Base-by-base conservation (phyloP, 1,139 yeast genomes). In the Groenewaldozyma auringiensis region DNA sequence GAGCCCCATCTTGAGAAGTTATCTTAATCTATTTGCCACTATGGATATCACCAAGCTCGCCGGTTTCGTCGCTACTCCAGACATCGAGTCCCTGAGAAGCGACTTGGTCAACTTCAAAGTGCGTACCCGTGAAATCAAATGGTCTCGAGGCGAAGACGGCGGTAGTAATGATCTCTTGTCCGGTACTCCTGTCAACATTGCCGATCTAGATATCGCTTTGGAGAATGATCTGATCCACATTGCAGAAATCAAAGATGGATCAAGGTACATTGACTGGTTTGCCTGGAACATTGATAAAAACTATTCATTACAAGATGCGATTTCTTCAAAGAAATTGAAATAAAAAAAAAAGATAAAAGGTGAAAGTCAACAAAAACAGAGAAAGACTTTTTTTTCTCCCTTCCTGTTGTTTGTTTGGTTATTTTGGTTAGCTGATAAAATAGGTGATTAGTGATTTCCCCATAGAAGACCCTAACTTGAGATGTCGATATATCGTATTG, bases 241-340 rank as follows among this genome's bases (percentile, higher is more conserved):
- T 44, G 64, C 71, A 42, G 75, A 72, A 57, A 63, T 69, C 43
- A 71, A 70, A 56, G 64, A 63, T 34, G 70, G 71, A 37, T 63
- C 75, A 53, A 68, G 68, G 58, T 72, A 67, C 49, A 72, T 72
- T 40, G 75, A 72, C 53, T 72, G 75, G 76, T 72, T 72, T 50
- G 62, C 72, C 48, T 67, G 76, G 55, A 71, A 70, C 61, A 67
- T 72, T 27, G 58, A 56, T 49, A 72, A 70, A 61, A 70, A 71
- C 58, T 68, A 69, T 48, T 57, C 62, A 41, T 69, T 66, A 16
- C 74, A 70, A 53, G 76, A 71, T 41, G 60, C 54, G 42, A 68
- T 70, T 48, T 60, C 63, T 33, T 35, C 38, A 35, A 35, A 35
- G 16, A 35, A 35, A 20, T 16, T 25, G 29, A 25, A 25, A 11